These are phyloP conservation scores for Binderoboletus segoi DNA, from an alignment of 1,284 basidiomycete species.

Conservation along the genomic window DNA sequence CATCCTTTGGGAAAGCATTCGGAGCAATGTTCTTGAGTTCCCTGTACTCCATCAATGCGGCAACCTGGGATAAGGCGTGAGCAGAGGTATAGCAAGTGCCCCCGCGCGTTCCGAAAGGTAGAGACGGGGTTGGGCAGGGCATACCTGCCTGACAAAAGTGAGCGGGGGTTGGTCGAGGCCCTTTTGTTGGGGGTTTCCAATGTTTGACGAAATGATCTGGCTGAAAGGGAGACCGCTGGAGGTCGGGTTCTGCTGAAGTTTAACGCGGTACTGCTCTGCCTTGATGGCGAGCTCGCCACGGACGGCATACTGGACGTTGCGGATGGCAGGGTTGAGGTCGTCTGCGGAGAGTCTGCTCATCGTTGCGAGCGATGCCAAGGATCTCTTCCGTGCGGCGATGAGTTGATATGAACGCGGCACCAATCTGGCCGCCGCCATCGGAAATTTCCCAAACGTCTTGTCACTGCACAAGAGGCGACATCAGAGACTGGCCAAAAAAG, in stretches of 20 bases:
- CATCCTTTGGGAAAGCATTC: conserved; percentile 84
- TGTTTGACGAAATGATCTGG: conserved; percentile 93
- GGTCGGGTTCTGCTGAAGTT: conserved; percentile 53
- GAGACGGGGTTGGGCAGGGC: conserved; percentile 22
- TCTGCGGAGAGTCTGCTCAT: conserved; percentile 65
- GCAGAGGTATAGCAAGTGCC: not conserved
- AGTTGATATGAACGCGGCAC: not conserved
- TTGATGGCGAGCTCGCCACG: conserved; percentile 96
- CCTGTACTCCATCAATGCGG: conserved; percentile 92
- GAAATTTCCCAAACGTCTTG: conserved; percentile 1
- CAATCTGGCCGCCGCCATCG: conserved; percentile 14
- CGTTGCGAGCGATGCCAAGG: conserved; percentile 11
- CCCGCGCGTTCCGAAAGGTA: not conserved
- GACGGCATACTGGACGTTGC: conserved; percentile 94
- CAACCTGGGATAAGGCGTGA: conserved; percentile 56
- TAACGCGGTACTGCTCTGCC: conserved; percentile 81
- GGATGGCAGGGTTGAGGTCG: conserved; percentile 81
- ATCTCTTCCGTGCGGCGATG: conserved; percentile 4
- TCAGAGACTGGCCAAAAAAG: too few species aligned
- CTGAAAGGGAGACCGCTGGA: conserved; percentile 78
- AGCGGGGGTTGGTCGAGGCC: conserved; percentile 92
- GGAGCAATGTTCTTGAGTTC: conserved; percentile 79
- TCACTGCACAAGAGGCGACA: not conserved
- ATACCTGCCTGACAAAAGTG: conserved; percentile 90
- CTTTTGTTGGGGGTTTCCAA: conserved; percentile 97